Evolutionary conservation across 345 rosid species (phyloP).

Genomic region (Cardamine resedifolia): DNA sequence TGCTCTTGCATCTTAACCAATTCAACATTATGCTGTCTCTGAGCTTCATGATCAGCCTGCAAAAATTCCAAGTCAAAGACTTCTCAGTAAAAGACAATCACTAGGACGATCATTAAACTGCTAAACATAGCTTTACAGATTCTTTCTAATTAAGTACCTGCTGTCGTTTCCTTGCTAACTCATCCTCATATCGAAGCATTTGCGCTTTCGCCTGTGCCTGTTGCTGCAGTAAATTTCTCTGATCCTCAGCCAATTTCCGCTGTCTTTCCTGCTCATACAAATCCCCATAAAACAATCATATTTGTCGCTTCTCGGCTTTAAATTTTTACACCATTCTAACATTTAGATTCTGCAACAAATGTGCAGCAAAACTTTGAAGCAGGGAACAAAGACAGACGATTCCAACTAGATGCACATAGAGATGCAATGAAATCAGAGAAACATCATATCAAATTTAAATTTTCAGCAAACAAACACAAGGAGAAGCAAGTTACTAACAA

Average conservation of each 20-base stretch:
- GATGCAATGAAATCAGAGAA: constrained; percentile 9
- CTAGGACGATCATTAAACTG: not conserved
- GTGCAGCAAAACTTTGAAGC: not conserved
- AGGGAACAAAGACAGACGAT: not conserved
- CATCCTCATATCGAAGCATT: constrained; percentile 76
- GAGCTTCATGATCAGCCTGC: constrained; percentile 94
- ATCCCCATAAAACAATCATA: constrained; percentile 20
- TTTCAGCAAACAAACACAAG: not conserved
- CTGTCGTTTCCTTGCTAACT: constrained; percentile 78
- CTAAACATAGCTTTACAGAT: not conserved
- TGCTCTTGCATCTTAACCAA: constrained; percentile 91
- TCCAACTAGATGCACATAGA: not conserved
- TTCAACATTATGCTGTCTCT: constrained; percentile 81
- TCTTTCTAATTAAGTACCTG: constrained; percentile 48
- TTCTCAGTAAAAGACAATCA: constrained; percentile 1
- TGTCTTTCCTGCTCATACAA: constrained; percentile 78
- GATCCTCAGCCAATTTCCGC: constrained; percentile 78
- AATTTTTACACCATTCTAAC: not conserved
- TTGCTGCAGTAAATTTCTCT: constrained; percentile 75
- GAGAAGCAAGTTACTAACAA: constrained; percentile 52
- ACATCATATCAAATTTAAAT: not conserved
- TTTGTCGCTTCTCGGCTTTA: not conserved
- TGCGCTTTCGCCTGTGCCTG: constrained; percentile 87
- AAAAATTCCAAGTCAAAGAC: constrained; percentile 19
- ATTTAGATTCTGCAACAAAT: not conserved